These are phyloP conservation scores for Catunica adiposa DNA, from an alignment of 2,329 filamentous ascomycete genomes.

Conservation along the genomic window DNA sequence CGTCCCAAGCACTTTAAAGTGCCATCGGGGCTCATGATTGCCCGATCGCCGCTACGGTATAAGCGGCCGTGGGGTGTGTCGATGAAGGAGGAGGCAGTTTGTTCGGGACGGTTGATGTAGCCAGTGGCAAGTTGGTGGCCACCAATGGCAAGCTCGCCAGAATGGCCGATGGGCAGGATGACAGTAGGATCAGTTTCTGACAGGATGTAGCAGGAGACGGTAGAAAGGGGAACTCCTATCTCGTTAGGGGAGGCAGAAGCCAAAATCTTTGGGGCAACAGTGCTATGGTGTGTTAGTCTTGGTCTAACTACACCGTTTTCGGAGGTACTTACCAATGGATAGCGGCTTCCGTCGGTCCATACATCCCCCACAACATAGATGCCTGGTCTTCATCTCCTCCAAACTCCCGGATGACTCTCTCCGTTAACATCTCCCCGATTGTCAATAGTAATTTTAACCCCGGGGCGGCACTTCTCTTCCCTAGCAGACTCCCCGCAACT, in stretches of 20 bases:
- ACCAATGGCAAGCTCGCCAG: constrained; percentile 68
- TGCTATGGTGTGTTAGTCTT: constrained; percentile 31
- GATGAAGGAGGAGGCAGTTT: constrained; percentile 58
- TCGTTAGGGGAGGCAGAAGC: constrained; percentile 41
- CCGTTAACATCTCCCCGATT: constrained; percentile 84
- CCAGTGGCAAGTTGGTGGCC: constrained; percentile 63
- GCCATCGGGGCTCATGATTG: constrained; percentile 48
- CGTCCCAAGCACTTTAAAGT: constrained; percentile 71
- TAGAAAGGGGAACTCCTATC: constrained; percentile 65
- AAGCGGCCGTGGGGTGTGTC: constrained; percentile 49
- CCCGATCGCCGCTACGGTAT: constrained; percentile 78
- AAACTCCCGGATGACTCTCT: constrained; percentile 62
- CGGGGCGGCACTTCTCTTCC: constrained; percentile 50
- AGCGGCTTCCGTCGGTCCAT: constrained; percentile 79
- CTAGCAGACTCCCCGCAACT: constrained; percentile 62
- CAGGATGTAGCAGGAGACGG: constrained; percentile 62
- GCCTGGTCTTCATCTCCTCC: constrained; percentile 36
- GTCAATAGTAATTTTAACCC: constrained; percentile 57
- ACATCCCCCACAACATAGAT: constrained; percentile 79
- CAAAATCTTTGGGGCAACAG: constrained; percentile 48
- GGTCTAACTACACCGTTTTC: background rate
- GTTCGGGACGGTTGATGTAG: constrained; percentile 66
- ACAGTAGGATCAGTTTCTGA: constrained; percentile 30
- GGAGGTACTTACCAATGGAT: constrained; percentile 51
- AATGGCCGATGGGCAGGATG: constrained; percentile 47